phyloP scores from a whole-genome alignment of 495 filamentous ascomycete genomes.

The Penicillium longicatenatum region DNA sequence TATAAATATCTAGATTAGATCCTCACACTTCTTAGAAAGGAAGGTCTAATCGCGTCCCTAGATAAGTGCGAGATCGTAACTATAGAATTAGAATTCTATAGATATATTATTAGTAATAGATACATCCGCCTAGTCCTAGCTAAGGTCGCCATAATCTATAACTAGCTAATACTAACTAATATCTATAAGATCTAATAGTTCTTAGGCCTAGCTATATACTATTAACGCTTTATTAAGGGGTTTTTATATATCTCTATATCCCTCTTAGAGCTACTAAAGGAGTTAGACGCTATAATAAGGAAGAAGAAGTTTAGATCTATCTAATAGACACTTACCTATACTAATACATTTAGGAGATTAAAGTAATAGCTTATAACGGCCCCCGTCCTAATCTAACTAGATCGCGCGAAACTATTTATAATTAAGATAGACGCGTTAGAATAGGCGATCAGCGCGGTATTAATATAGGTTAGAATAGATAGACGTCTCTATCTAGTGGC shows the following conservation, averaged over 20 bases:
- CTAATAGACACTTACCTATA: background rate
- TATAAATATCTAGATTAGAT: background rate
- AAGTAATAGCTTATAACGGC: background rate
- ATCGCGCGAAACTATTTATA: background rate
- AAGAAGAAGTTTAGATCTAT: background rate
- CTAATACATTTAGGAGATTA: background rate
- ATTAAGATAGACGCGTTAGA: background rate
- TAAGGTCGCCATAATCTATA: background rate
- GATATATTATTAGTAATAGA: background rate
- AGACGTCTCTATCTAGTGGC: background rate
- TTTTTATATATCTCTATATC: background rate
- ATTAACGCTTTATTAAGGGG: background rate
- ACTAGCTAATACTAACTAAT: background rate
- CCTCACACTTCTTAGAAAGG: background rate
- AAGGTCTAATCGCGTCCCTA: background rate
- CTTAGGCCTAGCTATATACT: background rate
- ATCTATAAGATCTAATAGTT: background rate
- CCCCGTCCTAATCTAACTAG: background rate
- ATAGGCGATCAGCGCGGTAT: background rate
- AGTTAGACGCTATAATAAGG: background rate
- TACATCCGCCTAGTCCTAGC: background rate
- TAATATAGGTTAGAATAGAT: background rate
- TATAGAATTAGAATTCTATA: background rate
- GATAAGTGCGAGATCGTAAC: background rate
- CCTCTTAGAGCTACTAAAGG: background rate